A percentile compares a stretch with the other conserved stretches of the same genome.
phyloP scores from a whole-genome alignment of 169 alveolate genomes.

The Plasmodium knowlesi region DNA sequence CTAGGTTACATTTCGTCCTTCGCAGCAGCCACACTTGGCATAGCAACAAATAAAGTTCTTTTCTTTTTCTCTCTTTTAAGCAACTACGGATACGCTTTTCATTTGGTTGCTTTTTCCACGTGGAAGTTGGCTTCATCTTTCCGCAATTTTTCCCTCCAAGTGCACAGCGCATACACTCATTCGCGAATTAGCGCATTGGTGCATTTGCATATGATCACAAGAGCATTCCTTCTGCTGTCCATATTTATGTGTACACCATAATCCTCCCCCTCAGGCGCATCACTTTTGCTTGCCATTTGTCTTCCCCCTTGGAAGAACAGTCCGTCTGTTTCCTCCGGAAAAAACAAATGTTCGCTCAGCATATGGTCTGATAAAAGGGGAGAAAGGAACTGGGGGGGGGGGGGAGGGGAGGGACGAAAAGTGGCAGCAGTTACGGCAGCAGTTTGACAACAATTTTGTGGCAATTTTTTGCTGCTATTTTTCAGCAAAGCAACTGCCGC shows the following conservation, averaged over 20 bases:
- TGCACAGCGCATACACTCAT: neutral
- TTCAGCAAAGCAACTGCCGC: neutral
- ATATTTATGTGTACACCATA: neutral
- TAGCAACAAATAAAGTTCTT: neutral
- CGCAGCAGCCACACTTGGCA: neutral
- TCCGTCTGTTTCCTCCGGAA: neutral
- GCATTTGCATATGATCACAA: neutral
- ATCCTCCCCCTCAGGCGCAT: neutral
- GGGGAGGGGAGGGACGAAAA: neutral
- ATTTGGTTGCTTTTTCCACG: neutral
- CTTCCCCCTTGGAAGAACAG: conserved; percentile 1
- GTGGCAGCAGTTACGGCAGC: neutral
- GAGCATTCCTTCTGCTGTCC: neutral
- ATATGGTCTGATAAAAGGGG: neutral
- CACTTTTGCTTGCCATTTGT: neutral
- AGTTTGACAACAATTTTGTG: neutral
- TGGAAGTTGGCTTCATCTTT: neutral
- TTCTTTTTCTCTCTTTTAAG: neutral
- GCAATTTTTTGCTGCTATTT: neutral
- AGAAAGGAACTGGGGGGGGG: neutral
- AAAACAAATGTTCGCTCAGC: neutral
- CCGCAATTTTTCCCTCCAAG: neutral
- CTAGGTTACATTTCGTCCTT: neutral
- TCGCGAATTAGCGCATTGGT: neutral
- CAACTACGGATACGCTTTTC: neutral